Evolutionary conservation across 768 basidiomycete genomes (phyloP).

Genomic region (Fibroporia radiculosa): DNA sequence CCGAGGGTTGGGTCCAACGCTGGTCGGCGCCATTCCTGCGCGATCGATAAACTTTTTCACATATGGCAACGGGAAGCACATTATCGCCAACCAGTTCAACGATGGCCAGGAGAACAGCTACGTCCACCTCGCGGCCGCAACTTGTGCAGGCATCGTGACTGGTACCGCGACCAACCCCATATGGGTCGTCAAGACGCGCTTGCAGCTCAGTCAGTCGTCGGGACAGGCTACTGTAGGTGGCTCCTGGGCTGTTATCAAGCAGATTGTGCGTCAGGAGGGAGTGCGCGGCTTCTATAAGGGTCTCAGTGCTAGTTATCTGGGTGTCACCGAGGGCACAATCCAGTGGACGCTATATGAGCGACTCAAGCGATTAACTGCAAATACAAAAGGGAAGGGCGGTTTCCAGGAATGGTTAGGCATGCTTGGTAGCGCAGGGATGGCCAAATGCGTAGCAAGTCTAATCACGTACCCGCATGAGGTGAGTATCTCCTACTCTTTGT

Average conservation of each 20-base stretch:
- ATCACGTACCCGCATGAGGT: slow-evolving; percentile 99
- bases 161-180: slow-evolving; percentile 94
- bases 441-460: slow-evolving; percentile 88
- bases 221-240: slow-evolving; percentile 35
- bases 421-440: slow-evolving; percentile 84
- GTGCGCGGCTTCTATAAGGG: slow-evolving; percentile 90
- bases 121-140: slow-evolving; percentile 83
- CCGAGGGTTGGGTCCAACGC: slow-evolving; percentile 89
- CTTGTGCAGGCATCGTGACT: slow-evolving; percentile 78
- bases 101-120: slow-evolving; percentile 71
- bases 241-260: slow-evolving; percentile 53
- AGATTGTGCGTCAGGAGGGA: slow-evolving; percentile 78
- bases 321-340: slow-evolving; percentile 92
- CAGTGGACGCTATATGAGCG: slow-evolving; percentile 97
- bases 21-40: slow-evolving; percentile 93
- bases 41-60: slow-evolving; percentile 97
- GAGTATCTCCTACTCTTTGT: slow-evolving; percentile 17
- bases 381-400: slow-evolving; percentile 48
- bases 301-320: slow-evolving; percentile 88
- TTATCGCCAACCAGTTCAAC: slow-evolving; percentile 81
- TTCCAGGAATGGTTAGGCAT: slow-evolving; percentile 68
- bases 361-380: slow-evolving; percentile 62
- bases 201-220: slow-evolving; percentile 53
- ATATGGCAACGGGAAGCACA: slow-evolving; percentile 92
- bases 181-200: slow-evolving; percentile 97